phyloP scores from a whole-genome alignment of 2,329 filamentous ascomycete genomes.

The Xylaria sp. region DNA sequence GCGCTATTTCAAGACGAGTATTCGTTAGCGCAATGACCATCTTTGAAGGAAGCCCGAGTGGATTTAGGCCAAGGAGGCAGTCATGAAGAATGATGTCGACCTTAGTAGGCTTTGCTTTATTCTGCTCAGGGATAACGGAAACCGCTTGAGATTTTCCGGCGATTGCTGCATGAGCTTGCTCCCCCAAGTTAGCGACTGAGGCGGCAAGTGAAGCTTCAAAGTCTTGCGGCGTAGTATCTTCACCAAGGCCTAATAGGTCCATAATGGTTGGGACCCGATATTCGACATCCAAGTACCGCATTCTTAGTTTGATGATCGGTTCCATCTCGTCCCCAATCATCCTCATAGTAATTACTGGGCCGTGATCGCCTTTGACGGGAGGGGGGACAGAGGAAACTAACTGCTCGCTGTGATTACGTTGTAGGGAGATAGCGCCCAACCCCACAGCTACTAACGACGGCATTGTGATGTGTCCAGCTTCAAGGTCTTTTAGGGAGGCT shows the following conservation, averaged over 20 bases:
- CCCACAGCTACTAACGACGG: slow-evolving; percentile 86
- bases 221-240: slow-evolving; percentile 75
- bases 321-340: slow-evolving; percentile 96
- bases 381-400: slow-evolving; percentile 69
- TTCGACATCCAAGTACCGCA: slow-evolving; percentile 86
- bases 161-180: slow-evolving; percentile 66
- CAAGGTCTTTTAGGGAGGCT: slow-evolving; percentile 69
- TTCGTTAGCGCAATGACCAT: slow-evolving; percentile 82
- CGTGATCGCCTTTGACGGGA: slow-evolving; percentile 43
- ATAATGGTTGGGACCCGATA: slow-evolving; percentile 88
- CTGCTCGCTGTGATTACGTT: slow-evolving; percentile 75
- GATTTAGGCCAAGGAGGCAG: slow-evolving; percentile 86
- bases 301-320: slow-evolving; percentile 86
- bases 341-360: slow-evolving; percentile 81
- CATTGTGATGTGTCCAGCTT: slow-evolving; percentile 83
- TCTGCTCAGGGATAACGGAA: slow-evolving; percentile 39
- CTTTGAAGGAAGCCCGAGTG: slow-evolving; percentile 79
- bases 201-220: slow-evolving; percentile 79
- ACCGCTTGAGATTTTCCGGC: slow-evolving; percentile 46
- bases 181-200: slow-evolving; percentile 81
- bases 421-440: slow-evolving; percentile 69
- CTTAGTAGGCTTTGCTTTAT: slow-evolving; percentile 66
- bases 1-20: slow-evolving; percentile 73
- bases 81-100: slow-evolving; percentile 82
- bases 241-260: slow-evolving; percentile 77